Evolutionary conservation across 306 rosid species (phyloP).

Genomic region (Gleditsia sinensis): DNA sequence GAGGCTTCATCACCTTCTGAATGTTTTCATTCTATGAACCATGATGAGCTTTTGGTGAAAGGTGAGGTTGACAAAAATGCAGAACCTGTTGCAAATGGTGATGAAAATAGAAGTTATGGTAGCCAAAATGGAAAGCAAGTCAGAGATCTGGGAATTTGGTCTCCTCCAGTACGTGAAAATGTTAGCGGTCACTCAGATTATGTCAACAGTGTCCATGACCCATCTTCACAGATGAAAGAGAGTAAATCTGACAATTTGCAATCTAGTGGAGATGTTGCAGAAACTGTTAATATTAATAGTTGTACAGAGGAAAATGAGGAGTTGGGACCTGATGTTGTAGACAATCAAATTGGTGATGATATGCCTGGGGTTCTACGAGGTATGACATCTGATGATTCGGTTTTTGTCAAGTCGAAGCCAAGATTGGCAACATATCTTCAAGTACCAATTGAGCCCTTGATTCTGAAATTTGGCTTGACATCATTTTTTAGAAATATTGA

Average conservation of each 20-base stretch:
- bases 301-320: slow-evolving; percentile 40
- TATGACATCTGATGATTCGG: slow-evolving; percentile 42
- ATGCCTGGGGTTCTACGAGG: slow-evolving; percentile 35
- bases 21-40: slow-evolving; percentile 41
- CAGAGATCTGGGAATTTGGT: slow-evolving; percentile 34
- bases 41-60: slow-evolving; percentile 44
- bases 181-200: slow-evolving; percentile 34
- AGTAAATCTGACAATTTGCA: slow-evolving; percentile 37
- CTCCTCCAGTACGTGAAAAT: slow-evolving; percentile 38
- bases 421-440: slow-evolving; percentile 38
- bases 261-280: slow-evolving; percentile 37
- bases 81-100: slow-evolving; percentile 38
- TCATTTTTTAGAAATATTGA: slow-evolving; percentile 49
- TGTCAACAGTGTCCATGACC: slow-evolving; percentile 32
- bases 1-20: slow-evolving; percentile 47
- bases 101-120: slow-evolving; percentile 28
- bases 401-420: slow-evolving; percentile 37
- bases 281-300: slow-evolving; percentile 35
- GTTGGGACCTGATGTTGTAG: slow-evolving; percentile 35
- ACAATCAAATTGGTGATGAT: slow-evolving; percentile 36
- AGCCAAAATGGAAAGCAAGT: slow-evolving; percentile 30
- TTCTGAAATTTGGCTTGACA: slow-evolving; percentile 46
- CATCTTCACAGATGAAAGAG: slow-evolving; percentile 33
- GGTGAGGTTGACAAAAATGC: slow-evolving; percentile 48
- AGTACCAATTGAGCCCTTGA: slow-evolving; percentile 46